phyloP scores from a whole-genome alignment of 164 flowering plant species.

The Piper longum region DNA sequence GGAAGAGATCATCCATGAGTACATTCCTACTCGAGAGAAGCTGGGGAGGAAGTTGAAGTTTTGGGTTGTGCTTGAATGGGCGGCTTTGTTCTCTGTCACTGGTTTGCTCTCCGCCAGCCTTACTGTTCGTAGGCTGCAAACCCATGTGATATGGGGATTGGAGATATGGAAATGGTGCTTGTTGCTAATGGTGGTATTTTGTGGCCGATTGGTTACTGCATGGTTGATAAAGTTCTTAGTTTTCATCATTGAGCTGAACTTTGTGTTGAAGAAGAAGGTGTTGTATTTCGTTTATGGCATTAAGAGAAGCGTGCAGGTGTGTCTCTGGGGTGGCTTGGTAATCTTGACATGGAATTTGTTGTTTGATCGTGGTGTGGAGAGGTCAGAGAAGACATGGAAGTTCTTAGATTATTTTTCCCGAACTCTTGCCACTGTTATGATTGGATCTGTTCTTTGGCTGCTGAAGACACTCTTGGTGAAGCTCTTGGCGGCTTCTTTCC shows the following conservation, averaged over 20 bases:
- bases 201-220: constrained; percentile 48
- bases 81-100: constrained; percentile 23
- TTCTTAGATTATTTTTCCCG: constrained; percentile 38
- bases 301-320: constrained; percentile 46
- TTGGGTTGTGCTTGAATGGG: constrained; percentile 32
- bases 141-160: constrained; percentile 37
- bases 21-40: constrained; percentile 6
- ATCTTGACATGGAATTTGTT: constrained; percentile 61
- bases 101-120: constrained; percentile 34
- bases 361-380: constrained; percentile 32
- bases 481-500: constrained; percentile 57
- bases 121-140: constrained; percentile 20
- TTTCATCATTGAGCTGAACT: constrained; percentile 58
- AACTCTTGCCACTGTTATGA: constrained; percentile 33
- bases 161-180: constrained; percentile 72
- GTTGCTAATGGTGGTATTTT: constrained; percentile 44
- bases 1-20: constrained; percentile 39
- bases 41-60: constrained; percentile 23
- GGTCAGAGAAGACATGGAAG: constrained; percentile 18
- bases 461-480: constrained; percentile 54
- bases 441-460: constrained; percentile 57
- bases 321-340: constrained; percentile 51
- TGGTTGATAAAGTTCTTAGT: constrained; percentile 48
- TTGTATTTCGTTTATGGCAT: constrained; percentile 62
- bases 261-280: constrained; percentile 53